Base-by-base conservation (phyloP, 2,329 filamentous ascomycete genomes). In the Trichoderma simmonsii region DNA sequence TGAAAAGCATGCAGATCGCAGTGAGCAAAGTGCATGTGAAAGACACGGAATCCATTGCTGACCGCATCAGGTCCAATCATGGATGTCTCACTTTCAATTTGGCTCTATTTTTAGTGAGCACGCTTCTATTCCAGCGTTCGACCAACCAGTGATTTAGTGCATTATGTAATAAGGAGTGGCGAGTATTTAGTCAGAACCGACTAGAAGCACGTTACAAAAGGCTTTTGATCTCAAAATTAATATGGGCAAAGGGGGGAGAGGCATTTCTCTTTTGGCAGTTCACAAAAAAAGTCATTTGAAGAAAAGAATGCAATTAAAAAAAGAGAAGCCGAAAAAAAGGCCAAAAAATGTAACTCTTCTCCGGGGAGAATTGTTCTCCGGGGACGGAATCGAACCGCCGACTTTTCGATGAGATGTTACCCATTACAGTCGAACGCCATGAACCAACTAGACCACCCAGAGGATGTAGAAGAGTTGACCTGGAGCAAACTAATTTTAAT, bases 391-490 rank as follows among this genome's bases (percentile, higher is more conserved):
- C 76, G 76, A 77, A 77, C 76, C 76, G 76, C 74, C 76, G 76
- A 77, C 76, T 73, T 77, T 77, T 73, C 71, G 76, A 73, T 77
- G 72, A 75, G 71, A 73, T 74, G 72, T 71, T 39, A 59, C 56
- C 75, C 71, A 72, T 77, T 77, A 77, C 76, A 77, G 76, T 73
- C 76, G 71, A 73, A 77, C 75, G 76, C 76, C 76, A 77, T 77
- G 72, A 77, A 75, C 76, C 76, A 77, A 77, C 76, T 77, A 77
- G 76, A 77, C 76, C 75, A 77, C 76, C 74, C 75, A 74, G 76
- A 77, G 76, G 57, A 60, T 60, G 65, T 36, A 59, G 71, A 72
- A 72, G 71, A 72, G 71, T 62, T 72, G 67, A 36, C 30, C 11
- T 5, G 12, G 7, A 4, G 6, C 9, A 0, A 18, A 26, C 18